A percentile compares a stretch with the other conserved stretches of the same genome.
phyloP scores from a whole-genome alignment of 805 yeast species.

The Metschnikowia lachancei region DNA sequence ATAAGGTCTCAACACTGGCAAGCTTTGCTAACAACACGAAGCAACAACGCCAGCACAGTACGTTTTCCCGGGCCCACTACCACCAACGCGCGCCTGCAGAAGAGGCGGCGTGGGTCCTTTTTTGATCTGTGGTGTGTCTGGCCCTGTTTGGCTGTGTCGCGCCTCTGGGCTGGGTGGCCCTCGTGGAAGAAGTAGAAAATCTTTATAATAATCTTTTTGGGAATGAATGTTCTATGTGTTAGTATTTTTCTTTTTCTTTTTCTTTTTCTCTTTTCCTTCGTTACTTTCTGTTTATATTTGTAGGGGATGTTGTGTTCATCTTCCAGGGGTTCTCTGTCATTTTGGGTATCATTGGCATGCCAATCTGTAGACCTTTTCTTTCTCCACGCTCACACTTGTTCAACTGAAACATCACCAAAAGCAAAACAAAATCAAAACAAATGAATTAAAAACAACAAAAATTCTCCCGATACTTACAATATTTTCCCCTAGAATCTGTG shows the following conservation, averaged over 20 bases:
- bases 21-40: background rate
- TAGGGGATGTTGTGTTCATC: no score
- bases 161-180: background rate
- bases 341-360: no score
- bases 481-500: background rate
- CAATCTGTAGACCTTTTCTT: no score
- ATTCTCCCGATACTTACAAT: background rate
- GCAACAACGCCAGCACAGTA: background rate
- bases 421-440: no score
- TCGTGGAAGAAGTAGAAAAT: no score
- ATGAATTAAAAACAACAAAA: background rate
- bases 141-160: background rate
- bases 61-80: background rate
- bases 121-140: background rate
- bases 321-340: no score
- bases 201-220: no score
- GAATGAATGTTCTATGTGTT: no score
- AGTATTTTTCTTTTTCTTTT: background rate
- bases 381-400: no score
- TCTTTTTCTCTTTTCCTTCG: background rate
- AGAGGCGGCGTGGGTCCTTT: background rate
- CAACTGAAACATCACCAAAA: no score
- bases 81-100: constrained; percentile 3
- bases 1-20: background rate
- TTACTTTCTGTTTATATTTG: background rate